Evolutionary conservation across 2,329 filamentous ascomycete genomes (phyloP).

Genomic region (Onygena corvina): DNA sequence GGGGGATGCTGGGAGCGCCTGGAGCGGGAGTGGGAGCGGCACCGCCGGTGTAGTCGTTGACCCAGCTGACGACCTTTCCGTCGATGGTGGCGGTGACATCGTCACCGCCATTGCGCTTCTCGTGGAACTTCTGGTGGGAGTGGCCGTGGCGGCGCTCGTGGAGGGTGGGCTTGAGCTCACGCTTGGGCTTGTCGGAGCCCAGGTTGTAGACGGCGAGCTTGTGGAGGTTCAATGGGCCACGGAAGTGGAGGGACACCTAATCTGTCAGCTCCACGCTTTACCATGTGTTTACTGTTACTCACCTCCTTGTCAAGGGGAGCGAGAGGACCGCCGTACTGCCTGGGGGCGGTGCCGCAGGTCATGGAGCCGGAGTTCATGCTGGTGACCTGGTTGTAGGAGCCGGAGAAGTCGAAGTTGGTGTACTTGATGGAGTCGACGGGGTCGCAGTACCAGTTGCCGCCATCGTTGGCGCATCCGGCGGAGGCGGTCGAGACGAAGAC

Average conservation of each 20-base stretch:
- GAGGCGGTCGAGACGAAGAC: conserved; percentile 16
- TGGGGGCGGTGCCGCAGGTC: conserved; percentile 42
- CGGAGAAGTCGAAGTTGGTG: conserved; percentile 46
- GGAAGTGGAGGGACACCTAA: conserved; percentile 60
- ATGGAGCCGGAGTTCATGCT: conserved; percentile 42
- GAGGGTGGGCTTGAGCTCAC: conserved; percentile 26
- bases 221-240: conserved; percentile 55
- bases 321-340: conserved; percentile 48
- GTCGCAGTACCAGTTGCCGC: conserved; percentile 56
- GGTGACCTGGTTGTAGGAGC: conserved; percentile 53
- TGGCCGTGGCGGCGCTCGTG: conserved; percentile 39
- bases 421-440: conserved; percentile 57
- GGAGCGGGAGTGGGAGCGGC: conserved; percentile 12
- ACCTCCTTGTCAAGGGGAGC: conserved; percentile 61
- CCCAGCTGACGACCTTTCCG: conserved; percentile 47
- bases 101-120: conserved; percentile 40
- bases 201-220: conserved; percentile 58
- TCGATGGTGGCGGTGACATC: conserved; percentile 48
- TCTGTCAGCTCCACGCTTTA: background rate
- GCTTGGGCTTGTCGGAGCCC: conserved; percentile 28
- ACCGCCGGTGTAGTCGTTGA: conserved; percentile 42
- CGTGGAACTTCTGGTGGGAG: conserved; percentile 24
- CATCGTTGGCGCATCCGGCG: conserved; percentile 22
- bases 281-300: conserved; percentile 21
- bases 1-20: background rate